phyloP scores from a whole-genome alignment of 2,329 filamentous ascomycete species.

The Diaporthe humulicola region DNA sequence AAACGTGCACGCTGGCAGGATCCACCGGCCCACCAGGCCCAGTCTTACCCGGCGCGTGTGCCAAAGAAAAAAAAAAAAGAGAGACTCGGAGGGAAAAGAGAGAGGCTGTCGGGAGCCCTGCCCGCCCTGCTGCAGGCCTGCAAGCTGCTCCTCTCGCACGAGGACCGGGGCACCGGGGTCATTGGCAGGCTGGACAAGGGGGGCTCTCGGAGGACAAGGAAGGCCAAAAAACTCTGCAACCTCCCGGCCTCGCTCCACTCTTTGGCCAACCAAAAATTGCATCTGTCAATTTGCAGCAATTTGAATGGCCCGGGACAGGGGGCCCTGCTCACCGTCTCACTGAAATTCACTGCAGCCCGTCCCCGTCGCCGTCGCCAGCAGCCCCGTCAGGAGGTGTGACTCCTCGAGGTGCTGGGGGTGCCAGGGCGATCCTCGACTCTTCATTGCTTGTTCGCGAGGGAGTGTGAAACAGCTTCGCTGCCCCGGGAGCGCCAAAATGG shows the following conservation, averaged over 20 bases:
- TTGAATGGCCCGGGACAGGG: conserved; percentile 27
- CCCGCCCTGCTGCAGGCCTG: no score
- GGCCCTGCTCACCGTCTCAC: conserved; percentile 35
- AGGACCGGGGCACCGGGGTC: not conserved
- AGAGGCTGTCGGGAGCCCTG: conserved; percentile 16
- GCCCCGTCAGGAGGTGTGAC: conserved; percentile 30
- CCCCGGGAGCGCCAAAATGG: conserved; percentile 24
- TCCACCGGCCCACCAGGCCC: conserved; percentile 34
- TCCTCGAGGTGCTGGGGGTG: not conserved
- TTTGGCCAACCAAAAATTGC: conserved; percentile 26
- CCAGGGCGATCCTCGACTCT: not conserved
- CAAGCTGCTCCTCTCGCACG: conserved; percentile 3
- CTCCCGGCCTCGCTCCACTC: conserved; percentile 34
- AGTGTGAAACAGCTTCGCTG: conserved; percentile 19
- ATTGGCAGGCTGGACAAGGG: no score
- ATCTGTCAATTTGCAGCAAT: conserved; percentile 35
- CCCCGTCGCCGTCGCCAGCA: not conserved
- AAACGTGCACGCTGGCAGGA: conserved; percentile 36
- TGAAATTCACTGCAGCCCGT: no score
- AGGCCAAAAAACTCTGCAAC: conserved; percentile 39
- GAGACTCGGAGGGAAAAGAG: conserved; percentile 22
- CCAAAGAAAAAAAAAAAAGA: conserved; percentile 30
- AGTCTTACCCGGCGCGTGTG: conserved; percentile 37
- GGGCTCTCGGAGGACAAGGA: no score
- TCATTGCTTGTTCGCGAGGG: conserved; percentile 2